Evolutionary conservation across 2,329 filamentous ascomycete species (phyloP), one percentile per base, ranked within the genome.

Genomic region (Penicillium sclerotigenum): DNA sequence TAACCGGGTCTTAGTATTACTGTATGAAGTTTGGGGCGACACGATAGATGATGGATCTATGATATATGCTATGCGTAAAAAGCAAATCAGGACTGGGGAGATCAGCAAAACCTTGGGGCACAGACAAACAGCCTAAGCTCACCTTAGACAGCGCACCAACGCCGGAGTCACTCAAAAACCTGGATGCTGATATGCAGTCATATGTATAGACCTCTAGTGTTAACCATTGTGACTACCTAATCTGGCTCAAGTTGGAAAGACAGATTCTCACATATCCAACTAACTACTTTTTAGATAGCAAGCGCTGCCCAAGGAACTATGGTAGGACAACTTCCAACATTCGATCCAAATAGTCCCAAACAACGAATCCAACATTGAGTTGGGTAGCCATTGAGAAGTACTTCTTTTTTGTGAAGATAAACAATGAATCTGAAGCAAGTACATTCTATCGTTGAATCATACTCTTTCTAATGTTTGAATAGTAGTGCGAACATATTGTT

Each of bases 61-160:
- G 7, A 22, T 14, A 38, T 11, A 22, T 14, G 2, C 33, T 38
- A 8, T 22, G 20, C 6, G 24, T 38, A 22, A 63, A 13, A 67
- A 70, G 54, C 71, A 74, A 31, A 75, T 73, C 73, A 74, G 24
- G 28, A 4, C 37, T 38, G 34, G 16, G 8, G 20, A 2, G 24
- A 47, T 57, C 10, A 57, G 60, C 38, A 62, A 14, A 16, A 4
- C 4, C 41, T 41, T 9, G 31, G 29, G n/a, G 8, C n/a, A 29
- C 5, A 31, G 5, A n/a, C 18, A 26, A 5, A 14, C 34, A 14
- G 34, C 24, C 47, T 16, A 51, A 34, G 61, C 71, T 59, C 57
- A 79, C 77, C 66, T 77, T 70, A 36, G 75, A 77, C 16, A 81
- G 68, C 57, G 73, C 71, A 52, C 76, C 74, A 28, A 80, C 65